phyloP scores from a whole-genome alignment of 352 stramenopile species.

The Aphanomyces euteiches region DNA sequence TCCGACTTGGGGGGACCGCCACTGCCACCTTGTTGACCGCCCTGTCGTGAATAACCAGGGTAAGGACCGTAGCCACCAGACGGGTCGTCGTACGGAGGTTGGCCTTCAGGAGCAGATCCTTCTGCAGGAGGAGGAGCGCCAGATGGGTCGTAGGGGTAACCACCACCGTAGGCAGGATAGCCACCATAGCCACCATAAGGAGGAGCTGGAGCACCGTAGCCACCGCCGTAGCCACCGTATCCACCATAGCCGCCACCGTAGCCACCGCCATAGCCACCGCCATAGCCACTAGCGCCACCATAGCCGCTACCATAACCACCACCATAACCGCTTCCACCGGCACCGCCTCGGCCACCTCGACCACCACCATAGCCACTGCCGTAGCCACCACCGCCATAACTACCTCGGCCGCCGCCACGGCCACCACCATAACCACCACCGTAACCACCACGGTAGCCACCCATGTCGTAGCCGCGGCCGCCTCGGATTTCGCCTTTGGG shows the following conservation, averaged over 20 bases:
- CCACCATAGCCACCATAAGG: conserved; percentile 33
- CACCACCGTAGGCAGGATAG: conserved; percentile 34
- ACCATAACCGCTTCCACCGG: conserved; percentile 32
- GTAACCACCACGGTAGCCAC: conserved; percentile 40
- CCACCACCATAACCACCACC: conserved; percentile 38
- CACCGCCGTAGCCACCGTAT: conserved; percentile 22
- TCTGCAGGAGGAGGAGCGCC: conserved; percentile 31
- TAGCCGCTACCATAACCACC: conserved; percentile 32
- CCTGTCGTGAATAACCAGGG: conserved; percentile 31
- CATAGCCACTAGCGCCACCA: conserved; percentile 1
- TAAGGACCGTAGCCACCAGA: conserved; percentile 28
- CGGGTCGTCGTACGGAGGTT: conserved; percentile 39
- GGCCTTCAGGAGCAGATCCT: conserved; percentile 33
- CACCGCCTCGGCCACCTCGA: conserved; percentile 32
- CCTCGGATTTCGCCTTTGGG: conserved; percentile 61
- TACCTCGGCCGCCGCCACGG: conserved; percentile 33
- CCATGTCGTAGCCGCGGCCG: conserved; percentile 31
- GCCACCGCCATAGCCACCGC: conserved; percentile 28
- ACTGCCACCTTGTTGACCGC: conserved; percentile 52
- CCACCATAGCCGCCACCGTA: conserved; percentile 26
- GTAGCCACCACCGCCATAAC: conserved; percentile 30
- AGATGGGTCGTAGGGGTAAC: conserved; percentile 37
- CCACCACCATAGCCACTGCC: conserved; percentile 30
- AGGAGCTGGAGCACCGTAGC: conserved; percentile 19
- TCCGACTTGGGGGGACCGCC: conserved; percentile 53